phyloP scores from a whole-genome alignment of 2,329 filamentous ascomycete genomes.

The Whalleya microplaca region DNA sequence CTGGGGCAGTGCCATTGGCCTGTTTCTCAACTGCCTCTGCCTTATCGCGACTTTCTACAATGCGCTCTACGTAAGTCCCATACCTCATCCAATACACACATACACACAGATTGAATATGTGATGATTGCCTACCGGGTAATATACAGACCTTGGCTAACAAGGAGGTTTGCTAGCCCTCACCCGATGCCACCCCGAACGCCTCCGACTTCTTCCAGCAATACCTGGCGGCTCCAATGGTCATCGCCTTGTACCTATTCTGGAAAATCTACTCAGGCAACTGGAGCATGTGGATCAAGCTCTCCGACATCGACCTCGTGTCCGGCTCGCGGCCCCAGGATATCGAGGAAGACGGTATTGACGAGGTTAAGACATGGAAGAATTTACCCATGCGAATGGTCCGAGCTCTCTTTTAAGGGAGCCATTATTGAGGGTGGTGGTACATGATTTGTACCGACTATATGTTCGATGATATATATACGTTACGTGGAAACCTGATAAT shows the following conservation, averaged over 20 bases:
- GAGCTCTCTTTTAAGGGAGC: slow-evolving; percentile 39
- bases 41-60: slow-evolving; percentile 75
- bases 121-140: background rate
- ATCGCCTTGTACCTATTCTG: slow-evolving; percentile 64
- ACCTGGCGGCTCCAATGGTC: slow-evolving; percentile 62
- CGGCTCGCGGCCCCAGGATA: slow-evolving; percentile 59
- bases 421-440: background rate
- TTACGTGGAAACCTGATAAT: too few species aligned
- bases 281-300: slow-evolving; percentile 60
- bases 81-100: too few species aligned
- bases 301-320: slow-evolving; percentile 65
- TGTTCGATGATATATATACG: too few species aligned
- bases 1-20: slow-evolving; percentile 69
- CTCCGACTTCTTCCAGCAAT: slow-evolving; percentile 60
- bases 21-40: slow-evolving; percentile 68
- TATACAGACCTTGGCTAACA: slow-evolving; percentile 15
- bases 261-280: slow-evolving; percentile 61
- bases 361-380: slow-evolving; percentile 41
- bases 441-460: background rate
- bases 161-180: slow-evolving; percentile 34
- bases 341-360: slow-evolving; percentile 43
- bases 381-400: slow-evolving; percentile 40
- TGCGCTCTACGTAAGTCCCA: slow-evolving; percentile 55
- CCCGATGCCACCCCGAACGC: slow-evolving; percentile 42
- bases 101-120: too few species aligned